Evolutionary conservation across 306 rosid species (phyloP).

Genomic region (Quercus cerris): DNA sequence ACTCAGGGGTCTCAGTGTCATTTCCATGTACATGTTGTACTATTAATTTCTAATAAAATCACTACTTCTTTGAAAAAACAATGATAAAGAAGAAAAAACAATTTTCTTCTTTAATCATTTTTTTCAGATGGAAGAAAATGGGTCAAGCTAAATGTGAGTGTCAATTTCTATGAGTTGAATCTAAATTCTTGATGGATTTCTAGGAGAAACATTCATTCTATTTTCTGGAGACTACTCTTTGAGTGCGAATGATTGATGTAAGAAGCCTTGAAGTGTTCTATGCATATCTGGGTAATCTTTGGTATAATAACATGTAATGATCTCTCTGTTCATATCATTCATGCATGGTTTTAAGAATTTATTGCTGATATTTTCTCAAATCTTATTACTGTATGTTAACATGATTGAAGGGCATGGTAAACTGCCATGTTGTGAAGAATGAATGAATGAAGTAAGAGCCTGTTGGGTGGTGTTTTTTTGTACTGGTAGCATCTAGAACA

Average conservation of each 20-base stretch:
- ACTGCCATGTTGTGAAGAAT: neutral
- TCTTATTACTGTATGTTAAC: neutral
- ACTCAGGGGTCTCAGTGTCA: neutral
- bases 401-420: neutral
- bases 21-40: neutral
- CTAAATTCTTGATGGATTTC: neutral
- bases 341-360: neutral
- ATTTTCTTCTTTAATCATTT: neutral
- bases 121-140: neutral
- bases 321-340: neutral
- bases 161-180: neutral
- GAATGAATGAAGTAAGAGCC: neutral
- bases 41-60: neutral
- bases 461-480: neutral
- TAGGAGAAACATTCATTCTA: neutral
- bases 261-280: neutral
- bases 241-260: neutral
- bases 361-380: neutral
- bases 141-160: neutral
- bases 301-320: neutral
- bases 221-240: neutral
- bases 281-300: neutral
- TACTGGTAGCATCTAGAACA: neutral
- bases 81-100: neutral
- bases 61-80: neutral